Percentiles rank a stretch among this genome's conserved stretches.
phyloP scores from a whole-genome alignment of 768 basidiomycete species.

The Leccinum uliginosum region DNA sequence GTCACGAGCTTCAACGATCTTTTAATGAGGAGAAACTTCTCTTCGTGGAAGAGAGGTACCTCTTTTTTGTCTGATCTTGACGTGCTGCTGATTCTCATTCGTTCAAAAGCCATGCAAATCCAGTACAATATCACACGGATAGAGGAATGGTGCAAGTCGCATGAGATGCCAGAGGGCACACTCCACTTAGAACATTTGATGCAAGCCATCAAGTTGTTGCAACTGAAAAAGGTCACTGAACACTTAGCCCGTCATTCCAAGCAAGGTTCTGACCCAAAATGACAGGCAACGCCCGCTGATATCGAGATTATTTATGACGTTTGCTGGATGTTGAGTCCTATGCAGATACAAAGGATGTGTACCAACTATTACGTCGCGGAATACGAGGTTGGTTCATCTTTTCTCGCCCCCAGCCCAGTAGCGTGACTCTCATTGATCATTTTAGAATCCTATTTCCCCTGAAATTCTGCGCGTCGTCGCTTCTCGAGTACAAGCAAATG shows the following conservation, averaged over 20 bases:
- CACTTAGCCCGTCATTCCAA: background rate
- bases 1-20: constrained; percentile 98
- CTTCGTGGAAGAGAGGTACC: constrained; percentile 98
- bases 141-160: constrained; percentile 99
- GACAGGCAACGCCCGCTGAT: constrained; percentile 84
- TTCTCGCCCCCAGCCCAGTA: background rate
- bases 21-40: constrained; percentile 97
- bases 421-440: constrained; percentile 2
- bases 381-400: constrained; percentile 70
- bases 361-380: constrained; percentile 99
- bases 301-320: constrained; percentile 99
- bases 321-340: constrained; percentile 99
- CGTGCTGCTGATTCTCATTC: background rate
- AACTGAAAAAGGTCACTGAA: constrained; percentile 84
- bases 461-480: constrained; percentile 97
- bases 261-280: constrained; percentile 8
- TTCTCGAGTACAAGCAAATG: constrained; percentile 91
- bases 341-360: constrained; percentile 99
- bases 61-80: constrained; percentile 4
- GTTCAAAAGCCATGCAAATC: constrained; percentile 90
- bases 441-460: constrained; percentile 90
- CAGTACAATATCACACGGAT: constrained; percentile 98
- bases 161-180: constrained; percentile 98
- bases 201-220: constrained; percentile 98
- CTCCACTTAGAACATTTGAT: constrained; percentile 97